Base-by-base conservation (phyloP, 1,284 basidiomycete genomes). In the Ganoderma resinaceum region DNA sequence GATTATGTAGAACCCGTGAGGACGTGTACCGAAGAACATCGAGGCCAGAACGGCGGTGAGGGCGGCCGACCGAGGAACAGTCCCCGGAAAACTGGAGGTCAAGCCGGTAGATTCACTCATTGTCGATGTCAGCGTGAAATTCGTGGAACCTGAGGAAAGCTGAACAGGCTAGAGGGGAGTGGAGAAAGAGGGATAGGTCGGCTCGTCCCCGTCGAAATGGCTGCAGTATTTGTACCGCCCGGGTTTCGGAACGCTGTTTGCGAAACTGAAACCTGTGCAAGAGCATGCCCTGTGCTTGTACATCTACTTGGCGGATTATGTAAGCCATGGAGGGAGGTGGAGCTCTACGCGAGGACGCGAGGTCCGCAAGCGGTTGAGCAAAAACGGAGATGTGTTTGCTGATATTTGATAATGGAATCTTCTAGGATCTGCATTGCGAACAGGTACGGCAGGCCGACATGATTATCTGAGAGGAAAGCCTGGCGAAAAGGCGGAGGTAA, bases 21-120 rank as follows among this genome's bases (percentile, higher is more conserved):
- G 20, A 7, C 35, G n/a, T 1, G 35, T 1, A 59, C 57, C 57
- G 37, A 59, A 59, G 37, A 38, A 59, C 12, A 40, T 37, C 12
- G 57, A 59, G 2, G 57, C n/a, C 37, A 59, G 23, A 37, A 59
- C 37, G n/a, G 57, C 57, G 6, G 57, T 59, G 11, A 59, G 57
- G 14, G 57, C 57, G 5, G 37, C 20, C 57, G n/a, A 23, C 37
- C 57, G 33, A 35, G 35, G 31, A 14, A 58, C 33, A 11, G 57
- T 58, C 20, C 57, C 57, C n/a, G 57, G 35, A 23, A 58, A 20
- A 29, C 18, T 58, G 20, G 57, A 58, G 31, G 35, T 40, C 40
- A 40, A 12, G 14, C 40, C 40, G 40, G n/a, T n/a, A n/a, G n/a
- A n/a, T n/a, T n/a, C n/a, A n/a, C 42, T 43, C 42, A 43, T 43